A percentile compares a stretch with the other conserved stretches of the same genome.
These are phyloP conservation scores for Carnegiea gigantea DNA, from an alignment of 179 eudicot genomes.

Conservation along the genomic window DNA sequence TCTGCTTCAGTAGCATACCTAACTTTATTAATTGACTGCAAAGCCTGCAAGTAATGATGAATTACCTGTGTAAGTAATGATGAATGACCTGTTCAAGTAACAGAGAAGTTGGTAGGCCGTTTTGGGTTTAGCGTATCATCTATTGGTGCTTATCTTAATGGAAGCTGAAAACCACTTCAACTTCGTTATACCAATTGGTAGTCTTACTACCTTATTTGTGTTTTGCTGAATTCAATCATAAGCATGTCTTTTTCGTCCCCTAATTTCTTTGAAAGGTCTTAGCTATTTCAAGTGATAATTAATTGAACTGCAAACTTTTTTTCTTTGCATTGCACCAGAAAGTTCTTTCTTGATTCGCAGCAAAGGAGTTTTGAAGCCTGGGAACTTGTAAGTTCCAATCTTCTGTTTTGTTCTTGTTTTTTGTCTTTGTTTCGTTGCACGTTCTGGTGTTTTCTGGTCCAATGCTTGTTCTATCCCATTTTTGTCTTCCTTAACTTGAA, in stretches of 20 bases:
- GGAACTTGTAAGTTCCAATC: constrained; percentile 64
- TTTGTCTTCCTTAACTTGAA: not conserved
- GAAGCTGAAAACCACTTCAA: not conserved
- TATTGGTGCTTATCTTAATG: not conserved
- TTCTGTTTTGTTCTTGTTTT: not conserved
- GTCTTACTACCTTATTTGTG: not conserved
- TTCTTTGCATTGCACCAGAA: constrained; percentile 44
- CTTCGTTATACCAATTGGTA: not conserved
- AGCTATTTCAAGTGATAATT: not conserved
- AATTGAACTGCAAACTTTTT: not conserved
- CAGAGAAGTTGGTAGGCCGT: not conserved
- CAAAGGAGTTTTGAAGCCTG: constrained; percentile 61
- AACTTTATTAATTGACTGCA: not conserved
- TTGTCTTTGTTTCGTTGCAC: not conserved
- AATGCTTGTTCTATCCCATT: not conserved
- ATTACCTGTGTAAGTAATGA: not conserved
- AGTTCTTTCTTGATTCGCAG: constrained; percentile 40
- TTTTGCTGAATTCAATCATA: not conserved
- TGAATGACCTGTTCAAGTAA: not conserved
- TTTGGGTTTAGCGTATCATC: not conserved
- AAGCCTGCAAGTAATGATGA: not conserved
- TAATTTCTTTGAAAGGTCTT: not conserved
- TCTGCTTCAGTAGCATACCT: not conserved
- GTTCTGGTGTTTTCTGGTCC: not conserved
- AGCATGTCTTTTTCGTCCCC: not conserved